These are phyloP conservation scores for Populus euphratica DNA, from an alignment of 345 rosid genomes.

Conservation along the genomic window DNA sequence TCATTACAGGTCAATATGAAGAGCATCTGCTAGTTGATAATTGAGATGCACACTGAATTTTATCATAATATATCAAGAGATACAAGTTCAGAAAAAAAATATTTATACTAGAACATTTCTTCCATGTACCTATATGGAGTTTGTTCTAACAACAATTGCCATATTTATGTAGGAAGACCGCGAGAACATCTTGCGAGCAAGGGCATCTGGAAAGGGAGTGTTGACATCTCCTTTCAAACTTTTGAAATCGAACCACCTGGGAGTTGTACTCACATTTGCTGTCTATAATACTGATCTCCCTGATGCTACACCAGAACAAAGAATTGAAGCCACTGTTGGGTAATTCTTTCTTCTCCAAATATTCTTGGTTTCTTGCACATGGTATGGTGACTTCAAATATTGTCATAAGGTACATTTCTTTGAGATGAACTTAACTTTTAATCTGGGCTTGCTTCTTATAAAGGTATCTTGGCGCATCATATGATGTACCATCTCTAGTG, in stretches of 20 bases:
- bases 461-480: conserved; percentile 94
- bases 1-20: neutral
- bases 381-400: neutral
- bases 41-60: neutral
- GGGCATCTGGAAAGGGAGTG: conserved; percentile 92
- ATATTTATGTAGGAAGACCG: conserved; percentile 67
- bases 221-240: conserved; percentile 95
- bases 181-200: conserved; percentile 85
- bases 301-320: conserved; percentile 69
- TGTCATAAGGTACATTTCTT: neutral
- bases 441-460: conserved; percentile 11
- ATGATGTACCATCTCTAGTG: conserved; percentile 92
- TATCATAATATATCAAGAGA: neutral
- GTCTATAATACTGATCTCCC: conserved; percentile 68
- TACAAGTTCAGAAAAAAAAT: neutral
- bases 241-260: conserved; percentile 83
- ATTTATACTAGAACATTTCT: conserved; percentile 2
- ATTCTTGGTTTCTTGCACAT: conserved; percentile 8
- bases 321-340: conserved; percentile 80
- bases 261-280: conserved; percentile 92
- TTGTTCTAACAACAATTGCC: conserved; percentile 7
- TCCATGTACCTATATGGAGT: conserved; percentile 1
- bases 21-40: neutral
- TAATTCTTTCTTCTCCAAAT: conserved; percentile 26
- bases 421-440: conserved; percentile 4